Conservation (phyloP, 805 yeast species). For the Candida insectalens region DNA sequence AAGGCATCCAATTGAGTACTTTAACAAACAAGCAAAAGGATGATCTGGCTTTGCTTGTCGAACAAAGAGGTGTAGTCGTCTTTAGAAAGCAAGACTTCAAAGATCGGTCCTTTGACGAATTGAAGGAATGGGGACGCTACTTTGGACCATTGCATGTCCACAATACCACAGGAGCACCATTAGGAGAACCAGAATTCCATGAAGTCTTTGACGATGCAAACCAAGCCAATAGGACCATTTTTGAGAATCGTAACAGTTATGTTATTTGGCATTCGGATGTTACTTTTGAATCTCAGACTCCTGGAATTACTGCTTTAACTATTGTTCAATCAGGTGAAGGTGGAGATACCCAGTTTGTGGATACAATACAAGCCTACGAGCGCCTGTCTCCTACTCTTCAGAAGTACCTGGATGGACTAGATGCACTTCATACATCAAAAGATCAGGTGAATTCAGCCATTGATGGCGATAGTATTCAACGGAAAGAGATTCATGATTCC, state of each 20-base stretch:
- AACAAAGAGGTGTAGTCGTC: conserved; percentile 58
- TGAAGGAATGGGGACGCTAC: conserved; percentile 44
- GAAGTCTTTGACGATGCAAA: conserved; percentile 42
- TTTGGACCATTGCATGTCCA: conserved; percentile 69
- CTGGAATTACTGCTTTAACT: conserved; percentile 59
- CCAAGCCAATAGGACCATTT: conserved; percentile 27
- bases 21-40: conserved; percentile 47
- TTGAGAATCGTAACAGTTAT: conserved; percentile 26
- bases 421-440: conserved; percentile 60
- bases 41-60: conserved; percentile 59
- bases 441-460: conserved; percentile 58
- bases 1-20: conserved; percentile 47
- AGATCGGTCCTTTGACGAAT: conserved; percentile 38
- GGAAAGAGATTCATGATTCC: conserved; percentile 53
- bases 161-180: conserved; percentile 67
- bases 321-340: conserved; percentile 51
- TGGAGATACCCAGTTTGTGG: conserved; percentile 78
- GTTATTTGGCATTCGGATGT: conserved; percentile 66
- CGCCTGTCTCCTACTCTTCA: conserved; percentile 61
- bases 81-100: conserved; percentile 62
- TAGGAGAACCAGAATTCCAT: conserved; percentile 49
- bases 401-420: conserved; percentile 46
- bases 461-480: conserved; percentile 48
- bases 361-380: conserved; percentile 59
- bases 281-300: conserved; percentile 64